Conservation (phyloP, 768 basidiomycete species). For the Hypsizygus marmoreus region DNA sequence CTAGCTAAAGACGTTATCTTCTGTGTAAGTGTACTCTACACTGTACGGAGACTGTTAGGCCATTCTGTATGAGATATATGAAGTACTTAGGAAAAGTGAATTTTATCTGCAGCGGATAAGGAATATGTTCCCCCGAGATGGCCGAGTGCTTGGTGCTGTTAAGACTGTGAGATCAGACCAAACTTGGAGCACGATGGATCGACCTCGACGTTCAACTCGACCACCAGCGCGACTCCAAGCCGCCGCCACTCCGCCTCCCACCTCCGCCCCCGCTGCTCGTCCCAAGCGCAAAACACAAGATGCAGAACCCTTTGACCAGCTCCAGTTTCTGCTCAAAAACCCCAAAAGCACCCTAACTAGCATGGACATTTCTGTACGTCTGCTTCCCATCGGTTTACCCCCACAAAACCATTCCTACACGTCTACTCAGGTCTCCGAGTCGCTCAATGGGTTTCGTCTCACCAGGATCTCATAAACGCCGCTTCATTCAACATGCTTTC, state of each 20-base stretch:
- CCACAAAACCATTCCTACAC: conserved; percentile 10
- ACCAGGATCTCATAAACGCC: conserved; percentile 50
- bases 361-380: conserved; percentile 53
- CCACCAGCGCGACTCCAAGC: conserved; percentile 10
- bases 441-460: conserved; percentile 26
- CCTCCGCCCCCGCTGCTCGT: conserved; percentile 8
- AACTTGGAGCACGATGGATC: no score
- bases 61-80: no score
- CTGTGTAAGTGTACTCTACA: no score
- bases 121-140: no score
- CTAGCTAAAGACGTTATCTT: no score
- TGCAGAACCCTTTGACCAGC: conserved; percentile 10
- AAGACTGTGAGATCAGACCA: no score
- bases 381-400: conserved; percentile 2
- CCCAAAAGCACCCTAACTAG: conserved; percentile 19
- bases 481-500: conserved; percentile 49
- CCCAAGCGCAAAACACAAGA: conserved; percentile 13
- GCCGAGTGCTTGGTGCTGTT: no score
- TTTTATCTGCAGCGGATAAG: no score
- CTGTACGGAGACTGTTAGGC: no score
- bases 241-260: neutral
- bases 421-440: conserved; percentile 14
- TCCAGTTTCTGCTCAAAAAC: conserved; percentile 13
- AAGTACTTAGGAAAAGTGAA: no score
- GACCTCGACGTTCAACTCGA: conserved; percentile 19